Conservation (phyloP, 2,329 filamentous ascomycete genomes). For the Ambrosiella beaveri region DNA sequence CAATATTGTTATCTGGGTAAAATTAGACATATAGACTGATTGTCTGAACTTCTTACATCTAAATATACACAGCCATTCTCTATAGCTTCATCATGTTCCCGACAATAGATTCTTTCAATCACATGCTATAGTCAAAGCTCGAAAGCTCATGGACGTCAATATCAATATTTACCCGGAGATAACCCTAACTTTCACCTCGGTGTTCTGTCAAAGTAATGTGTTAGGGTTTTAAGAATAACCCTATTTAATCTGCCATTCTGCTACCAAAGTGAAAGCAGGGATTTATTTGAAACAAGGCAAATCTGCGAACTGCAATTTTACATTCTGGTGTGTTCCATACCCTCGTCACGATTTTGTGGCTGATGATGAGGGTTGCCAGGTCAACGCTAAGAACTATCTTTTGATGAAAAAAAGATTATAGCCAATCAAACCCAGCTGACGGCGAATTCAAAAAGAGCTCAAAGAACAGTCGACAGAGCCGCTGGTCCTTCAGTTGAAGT, state of each 20-base stretch:
- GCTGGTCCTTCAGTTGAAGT: background rate
- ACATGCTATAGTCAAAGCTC: too few relatives aligned
- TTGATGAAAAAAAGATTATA: background rate
- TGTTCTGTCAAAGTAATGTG: background rate
- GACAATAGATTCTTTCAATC: too few relatives aligned
- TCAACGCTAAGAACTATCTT: background rate
- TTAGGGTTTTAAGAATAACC: background rate
- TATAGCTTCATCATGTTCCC: too few relatives aligned
- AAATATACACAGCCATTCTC: too few relatives aligned
- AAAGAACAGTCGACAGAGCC: background rate
- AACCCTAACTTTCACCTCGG: too few relatives aligned
- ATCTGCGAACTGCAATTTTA: background rate
- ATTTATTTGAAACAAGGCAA: background rate
- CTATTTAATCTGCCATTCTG: background rate
- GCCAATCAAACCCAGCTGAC: background rate
- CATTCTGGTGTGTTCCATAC: background rate
- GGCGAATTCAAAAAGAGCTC: background rate
- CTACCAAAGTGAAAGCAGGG: background rate
- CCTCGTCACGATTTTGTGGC: background rate
- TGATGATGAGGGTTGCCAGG: background rate
- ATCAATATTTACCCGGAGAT: too few relatives aligned
- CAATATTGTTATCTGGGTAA: too few relatives aligned
- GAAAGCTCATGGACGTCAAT: too few relatives aligned
- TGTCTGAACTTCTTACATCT: too few relatives aligned
- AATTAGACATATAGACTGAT: too few relatives aligned